Conservation (phyloP, 2,329 filamentous ascomycete genomes). For the Venturia pyrina region DNA sequence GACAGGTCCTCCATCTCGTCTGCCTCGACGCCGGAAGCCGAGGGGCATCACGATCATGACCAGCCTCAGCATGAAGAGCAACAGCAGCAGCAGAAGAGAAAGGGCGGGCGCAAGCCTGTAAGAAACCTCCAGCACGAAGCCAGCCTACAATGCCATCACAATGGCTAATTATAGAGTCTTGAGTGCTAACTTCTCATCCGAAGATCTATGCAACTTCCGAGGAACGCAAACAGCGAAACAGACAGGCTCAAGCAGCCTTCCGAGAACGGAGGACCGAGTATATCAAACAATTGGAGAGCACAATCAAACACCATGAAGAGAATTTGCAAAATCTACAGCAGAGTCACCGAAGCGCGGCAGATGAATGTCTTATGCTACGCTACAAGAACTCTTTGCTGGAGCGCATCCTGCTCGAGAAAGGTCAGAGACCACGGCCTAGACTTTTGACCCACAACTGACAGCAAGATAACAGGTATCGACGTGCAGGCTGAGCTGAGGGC, state of each 20-base stretch:
- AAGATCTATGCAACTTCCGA: slow-evolving; percentile 98
- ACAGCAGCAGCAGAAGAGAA: slow-evolving; percentile 66
- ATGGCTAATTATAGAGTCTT: slow-evolving; percentile 13
- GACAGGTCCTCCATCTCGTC: slow-evolving; percentile 31
- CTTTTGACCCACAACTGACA: slow-evolving; percentile 7
- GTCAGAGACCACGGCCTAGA: slow-evolving; percentile 35
- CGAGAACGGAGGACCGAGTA: slow-evolving; percentile 95
- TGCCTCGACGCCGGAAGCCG: slow-evolving; percentile 39
- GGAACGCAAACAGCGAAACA: slow-evolving; percentile 93
- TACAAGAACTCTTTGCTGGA: slow-evolving; percentile 98
- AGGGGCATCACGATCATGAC: slow-evolving; percentile 22
- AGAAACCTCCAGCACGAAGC: slow-evolving; percentile 26
- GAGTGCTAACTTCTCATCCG: slow-evolving; percentile 19
- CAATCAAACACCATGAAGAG: slow-evolving; percentile 94
- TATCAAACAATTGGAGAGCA: slow-evolving; percentile 97
- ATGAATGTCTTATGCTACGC: slow-evolving; percentile 94
- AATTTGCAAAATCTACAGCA: slow-evolving; percentile 86
- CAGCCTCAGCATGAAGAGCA: slow-evolving; percentile 32
- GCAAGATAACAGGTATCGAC: slow-evolving; percentile 62
- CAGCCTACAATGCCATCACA: neutral
- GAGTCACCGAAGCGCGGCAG: slow-evolving; percentile 85
- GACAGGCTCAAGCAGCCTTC: slow-evolving; percentile 95
- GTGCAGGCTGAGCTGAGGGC: slow-evolving; percentile 90
- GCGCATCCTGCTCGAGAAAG: slow-evolving; percentile 91
- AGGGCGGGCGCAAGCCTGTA: slow-evolving; percentile 96